Base-by-base conservation (phyloP, 78 protist genomes). In the Cavenderia fasciculata region DNA sequence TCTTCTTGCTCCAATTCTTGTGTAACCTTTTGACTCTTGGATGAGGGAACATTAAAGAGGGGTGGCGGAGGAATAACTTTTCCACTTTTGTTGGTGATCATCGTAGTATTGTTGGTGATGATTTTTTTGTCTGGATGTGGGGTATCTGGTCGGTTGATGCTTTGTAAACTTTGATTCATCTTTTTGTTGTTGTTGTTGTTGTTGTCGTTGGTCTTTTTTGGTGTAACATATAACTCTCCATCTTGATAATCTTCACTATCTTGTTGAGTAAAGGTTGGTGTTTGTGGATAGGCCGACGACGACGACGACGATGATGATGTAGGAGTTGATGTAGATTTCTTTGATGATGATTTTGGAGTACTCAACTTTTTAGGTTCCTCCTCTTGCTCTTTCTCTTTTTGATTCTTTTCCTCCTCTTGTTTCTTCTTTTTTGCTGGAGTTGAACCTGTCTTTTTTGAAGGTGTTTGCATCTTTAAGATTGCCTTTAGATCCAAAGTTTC, bases 391-490 rank as follows among this genome's bases (percentile, higher is more conserved):
- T 8, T 21, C 16, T 10, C 10, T 8, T 59, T 14, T 59, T 8
- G 12, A 27, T 8, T 8, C 16, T 21, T 59, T 8, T 19, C n/a
- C 7, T 8, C 65, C n/a, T 25, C 4, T 8, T 46, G 40, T 19
- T 16, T 29, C 57, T 69, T 69, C 52, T 41, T 69, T 46, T 29
- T n/a, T 51, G 57, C 43, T 71, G 72, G 72, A 27, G 44, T 56
- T 16, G 90, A 82, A 29, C 62, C 38, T 14, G 47, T 52, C 4
- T 21, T 49, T 34, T 71, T 71, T 40, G 21, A 31, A 31, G 78
- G 78, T 21, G 78, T 71, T 46, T 71, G 78, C 19, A 71, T 21
- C 41, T 71, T 71, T 16, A 71, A 19, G 8, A 71, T 71, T 43
- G 27, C 62, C 21, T 71, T 71, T 3, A 71, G 29, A 52, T 71